Evolutionary conservation across 2,329 filamentous ascomycete species (phyloP).

Genomic region (Penicillium sp.): DNA sequence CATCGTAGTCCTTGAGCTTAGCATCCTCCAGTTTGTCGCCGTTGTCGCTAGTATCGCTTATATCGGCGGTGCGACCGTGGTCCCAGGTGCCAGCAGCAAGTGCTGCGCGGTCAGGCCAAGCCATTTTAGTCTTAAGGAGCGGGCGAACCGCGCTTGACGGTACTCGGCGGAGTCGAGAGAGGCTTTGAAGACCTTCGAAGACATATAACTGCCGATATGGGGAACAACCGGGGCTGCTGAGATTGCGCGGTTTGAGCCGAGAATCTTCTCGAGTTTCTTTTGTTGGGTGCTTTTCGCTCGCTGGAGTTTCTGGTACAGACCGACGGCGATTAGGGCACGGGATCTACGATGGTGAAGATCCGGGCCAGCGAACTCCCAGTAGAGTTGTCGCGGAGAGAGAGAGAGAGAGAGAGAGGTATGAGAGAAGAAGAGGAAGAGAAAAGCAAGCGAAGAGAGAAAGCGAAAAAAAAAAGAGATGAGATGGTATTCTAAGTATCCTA

Average conservation of each 20-base stretch:
- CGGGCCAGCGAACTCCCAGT: neutral
- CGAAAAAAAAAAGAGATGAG: neutral
- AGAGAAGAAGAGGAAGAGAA: constrained; percentile 4
- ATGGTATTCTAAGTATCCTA: neutral
- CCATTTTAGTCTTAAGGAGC: constrained; percentile 36
- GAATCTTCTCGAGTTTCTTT: neutral
- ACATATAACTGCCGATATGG: constrained; percentile 30
- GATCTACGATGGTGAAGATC: constrained; percentile 6
- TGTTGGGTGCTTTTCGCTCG: neutral
- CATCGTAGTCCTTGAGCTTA: constrained; percentile 29
- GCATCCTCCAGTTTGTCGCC: constrained; percentile 22
- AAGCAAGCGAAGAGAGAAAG: constrained; percentile 3
- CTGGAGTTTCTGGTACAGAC: neutral
- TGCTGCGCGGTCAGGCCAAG: constrained; percentile 26
- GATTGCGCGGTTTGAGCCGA: neutral
- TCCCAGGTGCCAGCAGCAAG: constrained; percentile 14
- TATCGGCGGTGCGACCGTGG: constrained; percentile 14
- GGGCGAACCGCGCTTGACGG: constrained; percentile 33
- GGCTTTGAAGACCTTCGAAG: constrained; percentile 25
- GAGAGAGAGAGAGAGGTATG: neutral
- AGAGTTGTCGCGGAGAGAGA: constrained; percentile 2
- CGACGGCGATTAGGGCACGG: constrained; percentile 3
- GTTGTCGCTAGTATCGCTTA: constrained; percentile 5
- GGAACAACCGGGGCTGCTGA: neutral
- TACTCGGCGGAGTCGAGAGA: constrained; percentile 27